Evolutionary conservation across 768 basidiomycete species (phyloP).

Genomic region (Hirschioporus abietinus): DNA sequence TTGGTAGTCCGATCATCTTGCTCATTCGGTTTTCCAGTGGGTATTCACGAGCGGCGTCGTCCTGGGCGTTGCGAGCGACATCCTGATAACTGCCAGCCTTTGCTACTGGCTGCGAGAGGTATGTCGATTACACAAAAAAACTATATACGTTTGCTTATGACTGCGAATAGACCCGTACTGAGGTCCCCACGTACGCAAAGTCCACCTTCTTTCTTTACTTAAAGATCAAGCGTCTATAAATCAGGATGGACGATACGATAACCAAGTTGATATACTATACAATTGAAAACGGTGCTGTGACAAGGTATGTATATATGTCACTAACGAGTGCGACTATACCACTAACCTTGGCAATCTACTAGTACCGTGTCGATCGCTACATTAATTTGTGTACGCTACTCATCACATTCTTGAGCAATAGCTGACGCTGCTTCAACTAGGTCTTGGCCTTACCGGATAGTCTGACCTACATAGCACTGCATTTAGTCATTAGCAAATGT

Average conservation of each 20-base stretch:
- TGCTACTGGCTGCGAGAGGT: not conserved
- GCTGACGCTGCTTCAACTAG: not conserved
- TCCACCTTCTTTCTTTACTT: not conserved
- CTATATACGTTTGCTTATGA: no score
- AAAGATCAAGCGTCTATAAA: not conserved
- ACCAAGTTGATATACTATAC: not conserved
- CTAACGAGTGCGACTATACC: not conserved
- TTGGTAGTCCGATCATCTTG: not conserved
- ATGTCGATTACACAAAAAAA: not conserved
- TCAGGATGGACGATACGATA: not conserved
- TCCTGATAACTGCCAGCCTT: not conserved
- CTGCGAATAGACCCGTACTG: not conserved
- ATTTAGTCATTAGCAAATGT: not conserved
- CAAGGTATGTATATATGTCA: not conserved
- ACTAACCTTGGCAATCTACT: not conserved
- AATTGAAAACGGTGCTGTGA: not conserved
- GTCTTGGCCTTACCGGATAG: not conserved
- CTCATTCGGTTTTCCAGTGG: not conserved
- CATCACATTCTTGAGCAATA: not conserved
- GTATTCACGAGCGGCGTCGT: not conserved
- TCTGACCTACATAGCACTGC: not conserved
- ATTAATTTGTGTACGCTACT: not conserved
- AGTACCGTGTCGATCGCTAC: not conserved
- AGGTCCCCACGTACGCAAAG: not conserved
- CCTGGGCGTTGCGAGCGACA: not conserved